Evolutionary conservation across 108 stramenopile species (phyloP), one percentile per base, ranked within the genome.

Genomic region (Mayamaea pseudoterrestris): DNA sequence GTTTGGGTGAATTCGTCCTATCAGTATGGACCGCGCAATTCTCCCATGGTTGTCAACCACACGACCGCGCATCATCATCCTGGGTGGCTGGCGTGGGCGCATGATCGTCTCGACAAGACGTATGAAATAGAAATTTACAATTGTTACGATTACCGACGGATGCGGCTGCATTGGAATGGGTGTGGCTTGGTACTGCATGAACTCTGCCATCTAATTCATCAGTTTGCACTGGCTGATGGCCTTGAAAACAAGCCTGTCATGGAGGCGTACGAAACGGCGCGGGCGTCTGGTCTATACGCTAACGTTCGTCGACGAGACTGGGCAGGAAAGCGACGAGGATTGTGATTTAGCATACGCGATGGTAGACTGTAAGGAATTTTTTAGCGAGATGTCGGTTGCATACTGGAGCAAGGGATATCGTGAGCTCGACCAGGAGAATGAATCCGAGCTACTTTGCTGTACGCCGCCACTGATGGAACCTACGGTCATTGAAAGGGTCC

Each of bases 161-260:
- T 78, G 77, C 56, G 88, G 9, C 52, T 66, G 48, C 88, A 90
- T 44, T 90, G 80, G 75, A 82, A 90, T 47, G 80, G 83, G 11
- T 65, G 69, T 44, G 88, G 88, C 1, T 56, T 90, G 13, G 45
- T 90, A n/a, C 55, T 84, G 4, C 88, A 90, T 43, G 88, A 90
- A 47, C 36, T 81, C 6, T 90, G 88, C 32, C 88, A 83, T 69
- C 47, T 90, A 17, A 73, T 90, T 29, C 88, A 90, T 57, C 83
- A 84, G 50, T 63, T 60, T 27, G 67, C 53, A 34, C 59, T 90
- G 2, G n/a, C n/a, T n/a, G n/a, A n/a, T n/a, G 88, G 88, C 1
- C 43, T 89, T 55, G 63, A 69, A 14, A 77, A 81, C 59, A 14
- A 44, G 0, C 50, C 47, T 36, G 54, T 74, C 11, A 43, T 32